A percentile compares a stretch with the other conserved stretches of the same genome.
Conservation (phyloP, 2,329 filamentous ascomycete genomes). For the Camillea tinctor region DNA sequence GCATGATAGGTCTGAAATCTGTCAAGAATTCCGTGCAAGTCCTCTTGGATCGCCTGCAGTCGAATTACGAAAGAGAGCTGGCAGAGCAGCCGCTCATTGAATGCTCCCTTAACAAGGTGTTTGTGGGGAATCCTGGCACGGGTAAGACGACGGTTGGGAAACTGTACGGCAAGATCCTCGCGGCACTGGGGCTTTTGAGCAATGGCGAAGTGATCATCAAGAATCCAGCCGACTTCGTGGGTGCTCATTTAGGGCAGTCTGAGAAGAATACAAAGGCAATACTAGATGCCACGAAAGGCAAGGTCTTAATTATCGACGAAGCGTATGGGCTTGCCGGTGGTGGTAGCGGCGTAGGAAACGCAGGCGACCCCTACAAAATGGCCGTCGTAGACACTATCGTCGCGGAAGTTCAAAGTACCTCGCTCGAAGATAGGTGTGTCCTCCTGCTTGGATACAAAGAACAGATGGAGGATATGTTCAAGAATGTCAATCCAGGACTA, state of each 20-base stretch:
- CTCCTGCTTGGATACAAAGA: constrained; percentile 69
- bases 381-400: constrained; percentile 74
- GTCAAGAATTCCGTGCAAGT: constrained; percentile 36
- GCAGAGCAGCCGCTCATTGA: constrained; percentile 24
- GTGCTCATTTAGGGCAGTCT: constrained; percentile 60
- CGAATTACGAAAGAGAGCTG: constrained; percentile 29
- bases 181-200: constrained; percentile 37
- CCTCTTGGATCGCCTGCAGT: constrained; percentile 37
- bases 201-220: constrained; percentile 59
- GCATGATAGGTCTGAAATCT: constrained; percentile 21
- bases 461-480: constrained; percentile 70
- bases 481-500: constrained; percentile 71
- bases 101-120: constrained; percentile 29
- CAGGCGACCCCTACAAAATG: constrained; percentile 49
- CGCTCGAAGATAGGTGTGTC: constrained; percentile 71
- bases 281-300: constrained; percentile 63
- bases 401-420: constrained; percentile 66
- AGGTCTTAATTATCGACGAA: constrained; percentile 79
- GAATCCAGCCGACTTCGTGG: constrained; percentile 73
- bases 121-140: constrained; percentile 30
- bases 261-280: constrained; percentile 73
- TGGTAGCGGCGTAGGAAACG: constrained; percentile 26
- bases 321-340: constrained; percentile 64
- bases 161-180: constrained; percentile 29
- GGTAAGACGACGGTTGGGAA: constrained; percentile 34